A percentile compares a stretch with the other conserved stretches of the same genome.
phyloP scores from a whole-genome alignment of 805 yeast species.

The Wickerhamiella dianesei region DNA sequence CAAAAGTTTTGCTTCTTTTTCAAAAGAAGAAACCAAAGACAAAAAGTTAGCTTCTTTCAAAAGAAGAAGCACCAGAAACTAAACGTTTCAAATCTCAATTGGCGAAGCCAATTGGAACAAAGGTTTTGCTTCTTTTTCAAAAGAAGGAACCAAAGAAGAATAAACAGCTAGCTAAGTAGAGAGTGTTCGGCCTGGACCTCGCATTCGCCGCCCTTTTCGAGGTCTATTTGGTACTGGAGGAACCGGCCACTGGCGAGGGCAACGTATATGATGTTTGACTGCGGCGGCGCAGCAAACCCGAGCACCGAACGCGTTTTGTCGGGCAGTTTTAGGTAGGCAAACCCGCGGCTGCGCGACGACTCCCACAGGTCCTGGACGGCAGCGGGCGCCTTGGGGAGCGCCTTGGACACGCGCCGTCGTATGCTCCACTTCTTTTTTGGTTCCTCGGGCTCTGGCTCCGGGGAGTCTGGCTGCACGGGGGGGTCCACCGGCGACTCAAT shows the following conservation, averaged over 20 bases:
- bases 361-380: conserved; percentile 73
- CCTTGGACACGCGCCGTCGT: conserved; percentile 28
- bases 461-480: too few species aligned
- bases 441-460: background rate
- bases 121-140: too few species aligned
- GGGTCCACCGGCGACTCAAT: too few species aligned
- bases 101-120: too few species aligned
- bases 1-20: too few species aligned
- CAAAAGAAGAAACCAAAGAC: too few species aligned
- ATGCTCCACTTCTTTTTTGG: background rate
- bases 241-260: conserved; percentile 73
- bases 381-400: conserved; percentile 36
- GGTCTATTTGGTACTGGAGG: conserved; percentile 67
- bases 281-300: conserved; percentile 24
- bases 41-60: too few species aligned
- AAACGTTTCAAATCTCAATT: too few species aligned
- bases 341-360: conserved; percentile 61
- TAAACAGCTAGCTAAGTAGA: too few species aligned
- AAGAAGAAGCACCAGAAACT: too few species aligned
- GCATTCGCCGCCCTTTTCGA: conserved; percentile 90
- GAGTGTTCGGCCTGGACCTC: conserved; percentile 51
- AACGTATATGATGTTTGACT: conserved; percentile 30
- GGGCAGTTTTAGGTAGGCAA: conserved; percentile 74
- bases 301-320: conserved; percentile 26
- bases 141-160: too few species aligned